Conservation (phyloP, 768 basidiomycete species). For the Podaxis sp. region DNA sequence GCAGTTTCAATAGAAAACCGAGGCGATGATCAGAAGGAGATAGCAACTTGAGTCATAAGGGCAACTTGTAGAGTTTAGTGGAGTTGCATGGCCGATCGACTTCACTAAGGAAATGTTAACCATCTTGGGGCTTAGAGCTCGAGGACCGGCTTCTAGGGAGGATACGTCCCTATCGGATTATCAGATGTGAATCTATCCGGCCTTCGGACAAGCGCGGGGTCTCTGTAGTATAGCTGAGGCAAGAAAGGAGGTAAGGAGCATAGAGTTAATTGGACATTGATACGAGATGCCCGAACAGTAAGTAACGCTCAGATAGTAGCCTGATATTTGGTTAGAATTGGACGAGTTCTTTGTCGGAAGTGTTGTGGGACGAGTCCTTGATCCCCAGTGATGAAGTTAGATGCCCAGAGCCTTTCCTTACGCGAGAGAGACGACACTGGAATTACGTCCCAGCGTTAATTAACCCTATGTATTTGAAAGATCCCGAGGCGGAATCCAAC, state of each 20-base stretch:
- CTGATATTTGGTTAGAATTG: neutral
- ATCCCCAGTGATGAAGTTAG: neutral
- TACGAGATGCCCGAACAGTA: constrained; percentile 1
- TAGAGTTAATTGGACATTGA: constrained; percentile 1
- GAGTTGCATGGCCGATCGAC: constrained; percentile 10
- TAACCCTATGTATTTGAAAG: neutral
- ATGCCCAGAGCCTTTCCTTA: neutral
- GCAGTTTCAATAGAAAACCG: constrained; percentile 1
- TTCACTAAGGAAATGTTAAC: constrained; percentile 5
- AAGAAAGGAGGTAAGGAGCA: neutral
- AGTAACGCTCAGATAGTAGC: neutral
- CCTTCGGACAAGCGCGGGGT: neutral
- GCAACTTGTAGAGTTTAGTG: constrained; percentile 6
- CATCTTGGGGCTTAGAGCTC: constrained; percentile 5
- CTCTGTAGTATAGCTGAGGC: neutral
- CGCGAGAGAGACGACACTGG: neutral
- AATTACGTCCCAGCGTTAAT: neutral
- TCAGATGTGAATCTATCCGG: constrained; percentile 4
- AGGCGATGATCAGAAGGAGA: constrained; percentile 8
- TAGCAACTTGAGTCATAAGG: neutral
- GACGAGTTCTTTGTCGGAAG: neutral
- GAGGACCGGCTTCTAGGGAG: constrained; percentile 9
- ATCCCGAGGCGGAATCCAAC: neutral
- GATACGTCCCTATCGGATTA: constrained; percentile 5
- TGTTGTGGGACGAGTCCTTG: neutral